Base-by-base conservation (phyloP, 768 basidiomycete species). In the Astraeus odoratus region DNA sequence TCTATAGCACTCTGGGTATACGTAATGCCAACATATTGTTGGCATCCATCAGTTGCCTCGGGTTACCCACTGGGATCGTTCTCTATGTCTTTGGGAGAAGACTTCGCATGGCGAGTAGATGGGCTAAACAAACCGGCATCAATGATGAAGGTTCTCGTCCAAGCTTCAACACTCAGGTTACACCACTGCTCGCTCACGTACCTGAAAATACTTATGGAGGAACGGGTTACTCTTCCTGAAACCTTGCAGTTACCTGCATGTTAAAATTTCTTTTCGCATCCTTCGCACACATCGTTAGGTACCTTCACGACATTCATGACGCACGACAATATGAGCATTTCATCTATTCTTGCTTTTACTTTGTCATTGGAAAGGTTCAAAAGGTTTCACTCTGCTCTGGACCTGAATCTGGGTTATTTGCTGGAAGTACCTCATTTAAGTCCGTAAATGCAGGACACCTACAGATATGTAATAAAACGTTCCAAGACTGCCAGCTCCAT, bases 31-130 rank as follows among this genome's bases (percentile, higher is more conserved):
- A 36, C 38, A n/a, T 41, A 23, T 10, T 41, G 31, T 27, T 46
- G 19, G 45, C 45, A 26, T 39, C 27, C 15, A 35, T 46, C 10
- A 46, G 45, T 22, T 46, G 45, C 12, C n/a, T 46, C 16, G 45
- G 45, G 9, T 23, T 46, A 8, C 45, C 45, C n/a, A 39, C 45
- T 8, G 39, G 45, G 10, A 13, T 40, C 18, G 29, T 46, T 20
- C 39, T 46, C 10, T 40, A 31, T 16, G 39, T 46, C 16, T 46
- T 39, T 13, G 45, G 45, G 29, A 39, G 39, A 22, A 29, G 39
- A 22, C 39, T 46, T 15, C 45, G 45, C 7, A 30, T 29, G 12
- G 30, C 38, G 29, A 46, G 45, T 30, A 20, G 16, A 24, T 46
- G 45, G 45, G 39, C 39, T 18, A 41, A 39, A 15, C 39, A 40